phyloP scores from a whole-genome alignment of 2,329 filamentous ascomycete genomes.

The Akanthomyces uredinophilus region DNA sequence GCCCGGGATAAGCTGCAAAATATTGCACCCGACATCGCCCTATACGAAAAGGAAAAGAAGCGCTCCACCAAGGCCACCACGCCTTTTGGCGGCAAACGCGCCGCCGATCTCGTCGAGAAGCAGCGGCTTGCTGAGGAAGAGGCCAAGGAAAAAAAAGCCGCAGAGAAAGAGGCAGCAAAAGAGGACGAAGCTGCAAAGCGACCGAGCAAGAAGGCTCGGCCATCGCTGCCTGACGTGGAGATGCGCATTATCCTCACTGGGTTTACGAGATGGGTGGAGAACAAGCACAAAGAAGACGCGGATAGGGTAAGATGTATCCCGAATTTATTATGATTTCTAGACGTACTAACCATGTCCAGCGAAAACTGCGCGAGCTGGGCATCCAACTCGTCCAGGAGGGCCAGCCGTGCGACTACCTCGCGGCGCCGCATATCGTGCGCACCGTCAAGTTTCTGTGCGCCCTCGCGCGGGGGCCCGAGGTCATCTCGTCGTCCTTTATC shows the following conservation, averaged over 20 bases:
- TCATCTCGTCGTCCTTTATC: slow-evolving; percentile 75
- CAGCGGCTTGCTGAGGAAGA: slow-evolving; percentile 21
- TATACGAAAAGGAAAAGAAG: slow-evolving; percentile 93
- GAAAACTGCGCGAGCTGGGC: slow-evolving; percentile 75
- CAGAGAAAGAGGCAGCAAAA: slow-evolving; percentile 32
- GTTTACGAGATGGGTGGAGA: slow-evolving; percentile 74
- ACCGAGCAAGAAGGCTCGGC: slow-evolving; percentile 58
- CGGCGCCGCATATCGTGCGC: slow-evolving; percentile 78
- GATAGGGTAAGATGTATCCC: slow-evolving; percentile 64
- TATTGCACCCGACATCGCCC: slow-evolving; percentile 75
- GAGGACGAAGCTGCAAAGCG: slow-evolving; percentile 45
- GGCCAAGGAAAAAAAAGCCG: slow-evolving; percentile 39
- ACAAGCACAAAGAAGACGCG: slow-evolving; percentile 66
- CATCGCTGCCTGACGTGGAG: slow-evolving; percentile 54
- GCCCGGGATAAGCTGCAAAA: slow-evolving; percentile 72
- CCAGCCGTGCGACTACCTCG: slow-evolving; percentile 74
- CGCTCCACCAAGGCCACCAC: slow-evolving; percentile 48
- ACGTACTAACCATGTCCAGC: slow-evolving; percentile 43
- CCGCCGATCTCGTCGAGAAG: slow-evolving; percentile 54
- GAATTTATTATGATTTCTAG: slow-evolving; percentile 17
- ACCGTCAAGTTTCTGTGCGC: slow-evolving; percentile 92
- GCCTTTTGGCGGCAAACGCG: slow-evolving; percentile 59
- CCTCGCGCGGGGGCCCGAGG: slow-evolving; percentile 70
- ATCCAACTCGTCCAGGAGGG: slow-evolving; percentile 75
- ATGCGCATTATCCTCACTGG: slow-evolving; percentile 79